These are phyloP conservation scores for Stachybotrys elegans DNA, from an alignment of 2,329 filamentous ascomycete species.

Conservation along the genomic window DNA sequence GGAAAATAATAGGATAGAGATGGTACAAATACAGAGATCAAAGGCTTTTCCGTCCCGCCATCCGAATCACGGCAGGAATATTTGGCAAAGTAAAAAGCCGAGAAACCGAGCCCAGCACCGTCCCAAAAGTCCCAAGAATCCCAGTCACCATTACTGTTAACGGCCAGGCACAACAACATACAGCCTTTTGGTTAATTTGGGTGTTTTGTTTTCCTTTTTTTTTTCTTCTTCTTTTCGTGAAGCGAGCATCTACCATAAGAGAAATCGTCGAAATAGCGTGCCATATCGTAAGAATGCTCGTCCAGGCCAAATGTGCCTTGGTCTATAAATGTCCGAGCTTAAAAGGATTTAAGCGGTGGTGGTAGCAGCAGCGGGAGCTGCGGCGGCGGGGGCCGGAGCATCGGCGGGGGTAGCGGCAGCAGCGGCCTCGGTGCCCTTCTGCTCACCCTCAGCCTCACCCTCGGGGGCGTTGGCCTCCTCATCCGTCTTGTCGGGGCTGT, in stretches of 20 bases:
- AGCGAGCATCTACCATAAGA: constrained; percentile 31
- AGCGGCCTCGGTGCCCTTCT: constrained; percentile 26
- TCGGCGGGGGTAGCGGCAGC: constrained; percentile 21
- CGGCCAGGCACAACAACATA: no score
- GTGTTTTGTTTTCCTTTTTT: no score
- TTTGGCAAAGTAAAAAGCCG: constrained; percentile 20
- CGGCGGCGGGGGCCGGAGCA: constrained; percentile 11
- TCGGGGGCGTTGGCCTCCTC: constrained; percentile 69
- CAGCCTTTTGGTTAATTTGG: no score
- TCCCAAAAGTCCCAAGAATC: constrained; percentile 20
- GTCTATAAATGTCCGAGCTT: constrained; percentile 20
- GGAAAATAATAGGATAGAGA: constrained; percentile 17
- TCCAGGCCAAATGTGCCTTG: constrained; percentile 20
- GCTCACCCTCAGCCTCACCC: constrained; percentile 37
- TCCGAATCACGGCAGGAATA: constrained; percentile 24
- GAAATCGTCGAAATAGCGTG: constrained; percentile 34
- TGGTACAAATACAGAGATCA: constrained; percentile 29
- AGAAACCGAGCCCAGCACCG: constrained; percentile 19
- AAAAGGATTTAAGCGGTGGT: constrained; percentile 26
- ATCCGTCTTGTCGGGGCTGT: constrained; percentile 93
- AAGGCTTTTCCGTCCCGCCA: constrained; percentile 19
- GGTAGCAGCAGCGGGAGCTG: constrained; percentile 20
- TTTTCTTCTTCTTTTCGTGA: constrained; percentile 19
- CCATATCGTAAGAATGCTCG: constrained; percentile 33
- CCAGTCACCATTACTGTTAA: constrained; percentile 19